A percentile compares a stretch with the other conserved stretches of the same genome.
Evolutionary conservation across 176 grass and related monocot genomes (phyloP).

Genomic region (Hyparrhenia diplandra): DNA sequence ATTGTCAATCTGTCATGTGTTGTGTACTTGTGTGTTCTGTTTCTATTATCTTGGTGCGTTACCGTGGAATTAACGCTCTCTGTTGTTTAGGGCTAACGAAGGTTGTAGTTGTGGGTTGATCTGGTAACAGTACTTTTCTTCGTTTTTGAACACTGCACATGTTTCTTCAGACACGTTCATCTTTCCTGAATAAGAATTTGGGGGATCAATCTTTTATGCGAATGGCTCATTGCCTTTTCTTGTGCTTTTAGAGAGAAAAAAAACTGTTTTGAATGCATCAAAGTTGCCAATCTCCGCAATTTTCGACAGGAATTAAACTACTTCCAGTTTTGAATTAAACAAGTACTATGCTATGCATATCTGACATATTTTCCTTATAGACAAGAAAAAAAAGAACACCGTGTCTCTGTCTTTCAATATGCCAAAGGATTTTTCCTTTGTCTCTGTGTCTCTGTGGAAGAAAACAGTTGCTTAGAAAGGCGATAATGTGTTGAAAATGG

Average conservation of each 20-base stretch:
- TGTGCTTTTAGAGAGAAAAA: background rate
- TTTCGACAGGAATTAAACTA: background rate
- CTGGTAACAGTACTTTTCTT: background rate
- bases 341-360: background rate
- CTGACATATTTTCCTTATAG: background rate
- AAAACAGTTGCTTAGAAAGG: conserved; percentile 16
- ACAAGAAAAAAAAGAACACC: background rate
- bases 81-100: background rate
- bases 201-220: background rate
- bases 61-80: background rate
- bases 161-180: conserved; percentile 4
- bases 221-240: background rate
- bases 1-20: background rate
- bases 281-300: background rate
- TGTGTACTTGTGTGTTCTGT: background rate
- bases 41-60: background rate
- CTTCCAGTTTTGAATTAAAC: background rate
- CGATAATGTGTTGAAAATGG: background rate
- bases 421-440: background rate
- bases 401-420: too few relatives aligned
- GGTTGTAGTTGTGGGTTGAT: background rate
- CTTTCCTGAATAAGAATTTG: background rate
- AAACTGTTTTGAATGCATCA: background rate
- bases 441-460: conserved; percentile 29
- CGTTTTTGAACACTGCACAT: too few relatives aligned